Evolutionary conservation across 139 green algal species (phyloP).

Genomic region (Pleodorina starrii): DNA sequence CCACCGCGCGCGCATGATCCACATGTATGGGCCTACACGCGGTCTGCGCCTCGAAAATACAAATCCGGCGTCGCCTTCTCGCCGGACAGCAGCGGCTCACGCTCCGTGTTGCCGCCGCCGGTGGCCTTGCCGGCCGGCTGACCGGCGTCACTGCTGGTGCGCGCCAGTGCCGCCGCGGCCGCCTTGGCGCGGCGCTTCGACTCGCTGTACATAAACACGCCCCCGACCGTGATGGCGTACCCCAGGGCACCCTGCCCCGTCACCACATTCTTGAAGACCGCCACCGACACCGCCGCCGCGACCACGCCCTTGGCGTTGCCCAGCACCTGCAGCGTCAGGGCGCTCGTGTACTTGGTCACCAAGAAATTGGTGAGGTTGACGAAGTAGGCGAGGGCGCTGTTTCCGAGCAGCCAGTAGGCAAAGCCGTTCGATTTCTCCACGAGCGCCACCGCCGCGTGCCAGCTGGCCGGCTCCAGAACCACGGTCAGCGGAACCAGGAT

Average conservation of each 20-base stretch:
- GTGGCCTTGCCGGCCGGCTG: not conserved
- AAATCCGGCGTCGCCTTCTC: not conserved
- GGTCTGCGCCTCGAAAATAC: conserved; percentile 13
- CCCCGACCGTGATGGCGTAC: conserved; percentile 57
- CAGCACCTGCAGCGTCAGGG: conserved; percentile 94
- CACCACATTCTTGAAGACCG: conserved; percentile 91
- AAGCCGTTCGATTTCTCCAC: conserved; percentile 63
- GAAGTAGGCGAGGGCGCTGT: conserved; percentile 92
- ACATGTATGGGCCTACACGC: too few species aligned
- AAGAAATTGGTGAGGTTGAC: conserved; percentile 99
- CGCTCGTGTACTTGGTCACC: conserved; percentile 95
- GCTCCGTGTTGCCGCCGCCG: not conserved
- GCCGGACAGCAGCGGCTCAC: not conserved
- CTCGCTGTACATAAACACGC: conserved; percentile 53
- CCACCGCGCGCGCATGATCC: too few species aligned
- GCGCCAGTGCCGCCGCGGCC: not conserved
- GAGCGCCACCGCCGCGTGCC: conserved; percentile 2
- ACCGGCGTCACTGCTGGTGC: not conserved
- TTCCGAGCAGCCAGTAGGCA: conserved; percentile 81
- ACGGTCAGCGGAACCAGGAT: conserved; percentile 83
- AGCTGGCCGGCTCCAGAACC: conserved; percentile 78
- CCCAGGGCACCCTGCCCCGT: conserved; percentile 49
- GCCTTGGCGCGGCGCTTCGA: conserved; percentile 29
- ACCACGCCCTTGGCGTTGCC: conserved; percentile 97
- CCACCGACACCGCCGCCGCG: conserved; percentile 86